phyloP scores from a whole-genome alignment of 345 rosid genomes.

The Arabis hirsuta region DNA sequence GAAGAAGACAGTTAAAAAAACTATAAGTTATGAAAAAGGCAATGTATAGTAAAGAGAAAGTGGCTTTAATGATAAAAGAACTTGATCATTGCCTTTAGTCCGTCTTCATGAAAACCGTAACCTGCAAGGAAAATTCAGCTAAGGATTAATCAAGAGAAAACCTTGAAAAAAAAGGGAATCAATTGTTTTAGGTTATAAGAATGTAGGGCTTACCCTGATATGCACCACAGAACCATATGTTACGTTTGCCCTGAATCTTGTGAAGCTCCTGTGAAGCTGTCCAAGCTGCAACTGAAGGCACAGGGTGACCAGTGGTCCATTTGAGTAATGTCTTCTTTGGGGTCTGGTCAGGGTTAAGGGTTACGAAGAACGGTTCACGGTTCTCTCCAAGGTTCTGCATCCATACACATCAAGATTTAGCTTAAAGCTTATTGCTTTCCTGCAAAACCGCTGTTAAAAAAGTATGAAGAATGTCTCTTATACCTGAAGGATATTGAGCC shows the following conservation, averaged over 20 bases:
- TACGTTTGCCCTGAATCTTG: constrained; percentile 79
- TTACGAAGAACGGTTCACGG: constrained; percentile 67
- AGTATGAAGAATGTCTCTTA: neutral
- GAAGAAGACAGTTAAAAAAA: constrained; percentile 12
- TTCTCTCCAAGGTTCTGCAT: constrained; percentile 82
- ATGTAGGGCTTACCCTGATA: constrained; percentile 60
- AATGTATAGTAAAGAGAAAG: neutral
- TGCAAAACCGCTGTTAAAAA: neutral
- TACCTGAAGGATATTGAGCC: constrained; percentile 97
- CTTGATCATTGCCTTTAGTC: constrained; percentile 63
- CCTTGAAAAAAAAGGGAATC: neutral
- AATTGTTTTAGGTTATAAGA: neutral
- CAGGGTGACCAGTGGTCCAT: constrained; percentile 91
- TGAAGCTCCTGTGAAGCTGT: constrained; percentile 79
- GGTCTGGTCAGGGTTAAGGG: constrained; percentile 69
- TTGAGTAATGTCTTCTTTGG: constrained; percentile 74
- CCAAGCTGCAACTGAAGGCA: constrained; percentile 85
- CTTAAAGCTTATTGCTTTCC: neutral
- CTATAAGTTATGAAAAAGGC: neutral
- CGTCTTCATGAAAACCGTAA: constrained; percentile 96
- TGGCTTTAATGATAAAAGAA: neutral
- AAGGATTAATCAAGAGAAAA: constrained; percentile 19
- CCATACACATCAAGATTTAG: constrained; percentile 15
- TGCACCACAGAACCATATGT: constrained; percentile 94
- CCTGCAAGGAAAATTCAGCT: constrained; percentile 54